Evolutionary conservation across 2,329 filamentous ascomycete genomes (phyloP), one percentile per base, ranked within the genome.

Genomic region (Lasiodiplodia hormozganensis): DNA sequence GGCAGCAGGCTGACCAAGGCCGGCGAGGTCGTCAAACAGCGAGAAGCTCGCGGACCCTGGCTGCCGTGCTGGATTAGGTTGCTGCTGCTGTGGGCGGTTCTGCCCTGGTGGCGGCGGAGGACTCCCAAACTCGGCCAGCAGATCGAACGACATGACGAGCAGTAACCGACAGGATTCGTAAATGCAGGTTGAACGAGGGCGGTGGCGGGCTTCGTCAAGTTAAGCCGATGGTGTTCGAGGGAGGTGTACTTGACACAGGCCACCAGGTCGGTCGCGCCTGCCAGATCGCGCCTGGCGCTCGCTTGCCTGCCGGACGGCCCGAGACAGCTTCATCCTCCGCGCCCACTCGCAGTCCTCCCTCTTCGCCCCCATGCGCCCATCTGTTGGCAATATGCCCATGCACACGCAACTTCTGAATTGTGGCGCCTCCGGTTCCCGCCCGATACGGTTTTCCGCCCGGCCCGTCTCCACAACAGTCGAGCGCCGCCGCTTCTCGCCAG

Each of bases 11-110:
- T 43, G 49, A 21, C 43, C 58, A 25, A 68, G 60, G 11, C 60
- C 47, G 31, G 47, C 51, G 49, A 79, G 71, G 70, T 75, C 74
- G 70, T 79, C 76, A 71, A 79, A 78, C 70, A 79, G 78, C 68
- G 72, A 74, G 70, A 78, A 79, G 25, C 57, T 57, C n/a, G 71
- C 60, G 10, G 73, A 62, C 14, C 72, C 69, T 18, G 72, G 62
- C 40, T 73, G 72, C 38, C 67, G 12, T 31, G 68, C n/a, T 8
- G 69, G 23, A n/a, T 21, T 38, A 14, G 67, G 38, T 28, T 56
- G 25, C 21, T 56, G 54, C 38, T 31, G 49, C n/a, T 53, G 10
- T 12, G 62, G 43, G 16, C 52, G 64, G 12, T 60, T 52, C 53
- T 62, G 56, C 16, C 21, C 31, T 12, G 18, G 67, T n/a, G 58